These are phyloP conservation scores for Myrica gale DNA, from an alignment of 306 rosid genomes.

Conservation along the genomic window DNA sequence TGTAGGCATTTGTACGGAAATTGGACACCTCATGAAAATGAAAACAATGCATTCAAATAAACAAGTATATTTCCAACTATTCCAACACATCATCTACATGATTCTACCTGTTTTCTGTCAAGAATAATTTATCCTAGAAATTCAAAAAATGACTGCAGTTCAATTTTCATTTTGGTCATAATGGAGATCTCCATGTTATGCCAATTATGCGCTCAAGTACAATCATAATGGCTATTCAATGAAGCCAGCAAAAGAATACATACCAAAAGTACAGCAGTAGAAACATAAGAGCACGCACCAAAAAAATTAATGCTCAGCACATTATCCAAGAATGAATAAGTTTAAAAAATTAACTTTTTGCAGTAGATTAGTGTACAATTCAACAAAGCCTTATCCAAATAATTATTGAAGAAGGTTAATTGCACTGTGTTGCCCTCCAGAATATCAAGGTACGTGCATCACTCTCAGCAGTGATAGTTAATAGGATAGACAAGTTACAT, in stretches of 20 bases:
- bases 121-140: neutral
- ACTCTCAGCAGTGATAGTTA: neutral
- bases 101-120: neutral
- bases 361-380: neutral
- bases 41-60: neutral
- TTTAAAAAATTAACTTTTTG: neutral
- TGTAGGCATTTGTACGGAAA: neutral
- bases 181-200: constrained; percentile 1
- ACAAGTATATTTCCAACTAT: neutral
- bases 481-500: constrained; percentile 8
- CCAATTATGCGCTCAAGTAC: neutral
- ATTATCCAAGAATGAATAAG: neutral
- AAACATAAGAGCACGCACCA: neutral
- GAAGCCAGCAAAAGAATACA: neutral
- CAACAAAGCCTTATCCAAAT: neutral
- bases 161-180: neutral
- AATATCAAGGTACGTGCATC: neutral
- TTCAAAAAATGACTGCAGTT: neutral
- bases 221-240: neutral
- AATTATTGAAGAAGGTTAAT: neutral
- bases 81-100: neutral
- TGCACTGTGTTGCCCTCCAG: neutral
- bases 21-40: constrained; percentile 1
- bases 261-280: neutral
- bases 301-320: neutral